A percentile compares a stretch with the other conserved stretches of the same genome.
Evolutionary conservation across 441 rosid genomes (phyloP).

Genomic region (Rhodomyrtus psidioides): DNA sequence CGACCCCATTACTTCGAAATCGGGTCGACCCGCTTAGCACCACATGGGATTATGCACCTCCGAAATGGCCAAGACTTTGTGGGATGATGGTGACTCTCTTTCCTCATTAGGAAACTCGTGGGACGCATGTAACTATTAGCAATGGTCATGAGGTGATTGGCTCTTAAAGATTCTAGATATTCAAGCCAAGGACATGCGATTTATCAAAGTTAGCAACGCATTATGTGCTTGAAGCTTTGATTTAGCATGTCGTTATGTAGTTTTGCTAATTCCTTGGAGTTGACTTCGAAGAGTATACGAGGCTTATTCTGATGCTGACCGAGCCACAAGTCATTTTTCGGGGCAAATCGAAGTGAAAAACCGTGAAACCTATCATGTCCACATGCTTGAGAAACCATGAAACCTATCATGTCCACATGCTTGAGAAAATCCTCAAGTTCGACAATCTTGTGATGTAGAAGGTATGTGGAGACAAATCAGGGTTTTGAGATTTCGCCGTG

Average conservation of each 20-base stretch:
- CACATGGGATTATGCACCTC: neutral
- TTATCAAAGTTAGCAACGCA: neutral
- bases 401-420: neutral
- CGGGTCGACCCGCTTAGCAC: neutral
- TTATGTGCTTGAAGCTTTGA: neutral
- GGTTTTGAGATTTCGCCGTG: neutral
- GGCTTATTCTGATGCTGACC: neutral
- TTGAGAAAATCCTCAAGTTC: neutral
- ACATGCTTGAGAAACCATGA: neutral
- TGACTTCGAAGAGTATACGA: neutral
- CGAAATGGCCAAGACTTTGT: neutral
- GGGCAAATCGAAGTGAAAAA: neutral
- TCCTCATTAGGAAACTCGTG: neutral
- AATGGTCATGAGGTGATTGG: neutral
- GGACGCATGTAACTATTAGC: neutral
- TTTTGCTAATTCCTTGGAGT: neutral
- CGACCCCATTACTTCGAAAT: neutral
- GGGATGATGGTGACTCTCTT: neutral
- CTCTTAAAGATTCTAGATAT: neutral
- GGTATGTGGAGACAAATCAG: neutral
- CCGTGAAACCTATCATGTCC: neutral
- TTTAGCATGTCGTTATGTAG: neutral
- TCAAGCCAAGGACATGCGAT: neutral
- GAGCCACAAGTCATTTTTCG: neutral
- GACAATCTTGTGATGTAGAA: neutral